Evolutionary conservation across 164 flowering plant genomes (phyloP).

Genomic region (Cinnamomum chago): DNA sequence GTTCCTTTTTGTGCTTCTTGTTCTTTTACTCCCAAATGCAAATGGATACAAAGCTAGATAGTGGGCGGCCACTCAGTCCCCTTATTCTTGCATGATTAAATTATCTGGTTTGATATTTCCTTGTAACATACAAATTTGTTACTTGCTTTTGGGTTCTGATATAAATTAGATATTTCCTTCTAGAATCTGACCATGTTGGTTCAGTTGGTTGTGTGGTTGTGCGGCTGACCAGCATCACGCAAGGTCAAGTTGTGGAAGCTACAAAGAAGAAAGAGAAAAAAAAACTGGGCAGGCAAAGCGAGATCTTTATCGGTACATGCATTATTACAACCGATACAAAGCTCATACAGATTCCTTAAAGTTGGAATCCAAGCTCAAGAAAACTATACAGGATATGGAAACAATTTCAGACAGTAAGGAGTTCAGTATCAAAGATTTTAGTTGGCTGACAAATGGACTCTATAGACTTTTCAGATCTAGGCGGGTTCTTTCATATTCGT

Average conservation of each 20-base stretch:
- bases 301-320: conserved; percentile 50
- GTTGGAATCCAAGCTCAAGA: conserved; percentile 36
- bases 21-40: no score
- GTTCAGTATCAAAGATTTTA: conserved; percentile 30
- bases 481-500: conserved; percentile 52
- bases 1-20: no score
- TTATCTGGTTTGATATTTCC: conserved; percentile 12
- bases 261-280: conserved; percentile 30
- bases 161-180: background rate
- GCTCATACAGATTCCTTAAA: conserved; percentile 53
- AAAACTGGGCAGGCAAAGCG: conserved; percentile 43
- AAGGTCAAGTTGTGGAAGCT: conserved; percentile 42
- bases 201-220: conserved; percentile 62
- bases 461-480: conserved; percentile 52
- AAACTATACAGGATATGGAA: conserved; percentile 29
- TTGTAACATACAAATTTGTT: no score
- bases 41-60: no score
- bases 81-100: conserved; percentile 42
- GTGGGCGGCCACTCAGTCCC: no score
- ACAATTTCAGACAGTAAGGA: conserved; percentile 28
- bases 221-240: conserved; percentile 38
- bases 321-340: conserved; percentile 49
- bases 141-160: background rate
- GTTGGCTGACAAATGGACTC: conserved; percentile 49
- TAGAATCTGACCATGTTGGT: background rate